These are phyloP conservation scores for Xylariaceae sp. DNA, from an alignment of 2,329 filamentous ascomycete genomes.

Conservation along the genomic window DNA sequence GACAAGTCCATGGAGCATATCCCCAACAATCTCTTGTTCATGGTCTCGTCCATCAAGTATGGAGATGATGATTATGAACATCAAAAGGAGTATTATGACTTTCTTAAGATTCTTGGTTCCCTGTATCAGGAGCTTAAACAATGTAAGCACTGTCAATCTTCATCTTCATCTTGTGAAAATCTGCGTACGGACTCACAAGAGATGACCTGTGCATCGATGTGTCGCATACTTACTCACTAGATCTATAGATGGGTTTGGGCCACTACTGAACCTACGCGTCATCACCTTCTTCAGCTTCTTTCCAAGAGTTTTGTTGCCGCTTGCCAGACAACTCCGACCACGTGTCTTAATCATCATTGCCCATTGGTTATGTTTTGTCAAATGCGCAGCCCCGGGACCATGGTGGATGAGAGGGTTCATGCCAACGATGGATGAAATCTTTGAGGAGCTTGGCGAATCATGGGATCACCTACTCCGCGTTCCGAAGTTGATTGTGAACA, in stretches of 20 bases:
- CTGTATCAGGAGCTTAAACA: slow-evolving; percentile 48
- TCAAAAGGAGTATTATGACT: slow-evolving; percentile 42
- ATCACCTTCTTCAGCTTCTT: slow-evolving; percentile 54
- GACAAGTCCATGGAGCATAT: slow-evolving; percentile 40
- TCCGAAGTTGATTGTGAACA: slow-evolving; percentile 38
- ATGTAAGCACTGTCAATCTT: neutral
- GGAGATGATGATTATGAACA: slow-evolving; percentile 42
- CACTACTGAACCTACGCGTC: slow-evolving; percentile 47
- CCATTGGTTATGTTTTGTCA: slow-evolving; percentile 51
- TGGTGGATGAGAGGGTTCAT: slow-evolving; percentile 54
- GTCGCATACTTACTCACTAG: neutral
- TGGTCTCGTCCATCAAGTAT: slow-evolving; percentile 45
- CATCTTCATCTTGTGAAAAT: too few relatives aligned
- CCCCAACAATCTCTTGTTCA: slow-evolving; percentile 48
- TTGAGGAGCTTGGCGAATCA: slow-evolving; percentile 36
- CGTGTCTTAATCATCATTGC: slow-evolving; percentile 52
- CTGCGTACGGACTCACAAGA: too few relatives aligned
- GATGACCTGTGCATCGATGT: too few relatives aligned
- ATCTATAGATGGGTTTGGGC: slow-evolving; percentile 37
- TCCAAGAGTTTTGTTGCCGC: slow-evolving; percentile 42
- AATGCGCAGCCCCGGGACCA: slow-evolving; percentile 35
- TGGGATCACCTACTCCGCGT: slow-evolving; percentile 43
- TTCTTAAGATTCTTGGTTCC: slow-evolving; percentile 49
- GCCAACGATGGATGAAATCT: slow-evolving; percentile 46
- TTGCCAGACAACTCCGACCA: slow-evolving; percentile 41